Percentiles rank a stretch among this genome's conserved stretches.
Conservation (phyloP, 2,329 filamentous ascomycete species). For the Teratosphaeria viscida region DNA sequence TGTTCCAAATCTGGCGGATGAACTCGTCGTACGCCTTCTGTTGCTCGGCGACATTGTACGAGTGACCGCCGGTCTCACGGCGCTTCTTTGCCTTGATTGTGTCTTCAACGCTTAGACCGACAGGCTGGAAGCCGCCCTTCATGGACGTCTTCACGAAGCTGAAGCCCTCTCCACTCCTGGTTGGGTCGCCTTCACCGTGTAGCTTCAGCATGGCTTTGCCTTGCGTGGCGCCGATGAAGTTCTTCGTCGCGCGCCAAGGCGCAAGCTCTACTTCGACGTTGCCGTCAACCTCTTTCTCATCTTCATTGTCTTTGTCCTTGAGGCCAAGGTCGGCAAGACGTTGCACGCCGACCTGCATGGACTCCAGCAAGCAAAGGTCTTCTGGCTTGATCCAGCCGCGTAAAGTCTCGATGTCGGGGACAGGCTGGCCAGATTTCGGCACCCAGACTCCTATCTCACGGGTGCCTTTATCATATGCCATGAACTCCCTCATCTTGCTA, state of each 20-base stretch:
- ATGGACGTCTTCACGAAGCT: conserved; percentile 97
- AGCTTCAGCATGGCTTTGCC: conserved; percentile 95
- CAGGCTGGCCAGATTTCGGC: conserved; percentile 57
- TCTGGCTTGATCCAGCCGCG: conserved; percentile 88
- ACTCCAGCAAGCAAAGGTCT: conserved; percentile 86
- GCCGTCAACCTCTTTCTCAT: conserved; percentile 53
- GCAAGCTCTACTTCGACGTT: conserved; percentile 81
- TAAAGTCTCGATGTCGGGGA: conserved; percentile 72
- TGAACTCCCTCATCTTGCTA: conserved; percentile 94
- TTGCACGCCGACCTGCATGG: conserved; percentile 91
- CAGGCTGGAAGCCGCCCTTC: conserved; percentile 92
- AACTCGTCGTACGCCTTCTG: conserved; percentile 85
- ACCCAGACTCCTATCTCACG: conserved; percentile 65
- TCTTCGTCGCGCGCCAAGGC: conserved; percentile 93
- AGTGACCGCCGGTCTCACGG: conserved; percentile 70
- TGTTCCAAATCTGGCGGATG: conserved; percentile 85
- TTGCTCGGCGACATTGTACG: conserved; percentile 93
- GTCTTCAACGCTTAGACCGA: conserved; percentile 79
- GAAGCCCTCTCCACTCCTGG: conserved; percentile 84
- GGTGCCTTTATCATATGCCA: conserved; percentile 81
- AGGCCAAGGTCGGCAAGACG: conserved; percentile 79
- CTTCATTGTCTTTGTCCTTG: conserved; percentile 43
- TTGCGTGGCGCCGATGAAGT: conserved; percentile 85
- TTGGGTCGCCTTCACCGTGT: conserved; percentile 89
- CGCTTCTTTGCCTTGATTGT: conserved; percentile 69